Conservation (phyloP, 306 rosid species). For the Ziziphus jujuba region DNA sequence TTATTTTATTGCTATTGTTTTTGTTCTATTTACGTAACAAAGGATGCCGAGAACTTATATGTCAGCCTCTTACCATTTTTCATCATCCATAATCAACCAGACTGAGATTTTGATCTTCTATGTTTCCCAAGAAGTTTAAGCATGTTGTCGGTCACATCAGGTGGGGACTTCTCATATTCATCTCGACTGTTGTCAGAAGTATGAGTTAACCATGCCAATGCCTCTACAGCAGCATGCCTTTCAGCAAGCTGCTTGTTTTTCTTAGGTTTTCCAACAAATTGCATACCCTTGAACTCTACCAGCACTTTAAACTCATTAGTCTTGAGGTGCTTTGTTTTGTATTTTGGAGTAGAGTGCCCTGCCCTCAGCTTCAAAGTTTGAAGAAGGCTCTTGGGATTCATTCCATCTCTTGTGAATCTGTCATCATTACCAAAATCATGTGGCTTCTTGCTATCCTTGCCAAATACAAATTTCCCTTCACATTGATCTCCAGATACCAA, state of each 20-base stretch:
- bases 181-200: constrained; percentile 60
- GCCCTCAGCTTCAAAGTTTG: constrained; percentile 94
- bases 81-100: constrained; percentile 37
- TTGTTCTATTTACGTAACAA: too few relatives aligned
- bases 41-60: not conserved
- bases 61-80: not conserved
- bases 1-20: too few relatives aligned
- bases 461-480: constrained; percentile 96
- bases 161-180: constrained; percentile 55
- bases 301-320: constrained; percentile 91
- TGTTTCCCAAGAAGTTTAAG: constrained; percentile 84
- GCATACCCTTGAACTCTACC: constrained; percentile 98
- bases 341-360: constrained; percentile 92
- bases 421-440: constrained; percentile 45
- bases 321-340: constrained; percentile 93
- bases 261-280: constrained; percentile 92
- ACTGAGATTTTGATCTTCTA: constrained; percentile 65
- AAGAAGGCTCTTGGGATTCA: constrained; percentile 86
- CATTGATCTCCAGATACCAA: constrained; percentile 87
- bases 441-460: constrained; percentile 72
- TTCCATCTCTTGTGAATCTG: constrained; percentile 81
- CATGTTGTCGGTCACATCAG: constrained; percentile 94
- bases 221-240: constrained; percentile 94
- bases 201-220: constrained; percentile 97
- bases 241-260: constrained; percentile 95